A percentile compares a stretch with the other conserved stretches of the same genome.
These are phyloP conservation scores for Curvularia lunata DNA, from an alignment of 2,329 filamentous ascomycete species.

Conservation along the genomic window DNA sequence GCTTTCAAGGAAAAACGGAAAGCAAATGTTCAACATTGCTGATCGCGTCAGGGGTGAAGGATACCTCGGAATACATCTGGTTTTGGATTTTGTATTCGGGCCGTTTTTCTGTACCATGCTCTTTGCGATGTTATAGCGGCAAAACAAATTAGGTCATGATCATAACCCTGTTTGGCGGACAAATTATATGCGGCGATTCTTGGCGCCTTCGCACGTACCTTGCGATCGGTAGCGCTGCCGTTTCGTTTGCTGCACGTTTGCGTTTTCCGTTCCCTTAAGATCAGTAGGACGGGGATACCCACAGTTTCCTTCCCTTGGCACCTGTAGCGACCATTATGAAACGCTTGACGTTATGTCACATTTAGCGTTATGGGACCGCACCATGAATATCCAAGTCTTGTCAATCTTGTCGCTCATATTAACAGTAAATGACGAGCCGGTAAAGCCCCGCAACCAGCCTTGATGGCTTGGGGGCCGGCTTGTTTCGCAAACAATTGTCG, in stretches of 20 bases:
- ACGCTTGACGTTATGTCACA: no score
- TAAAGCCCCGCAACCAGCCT: no score
- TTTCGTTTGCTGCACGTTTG: background rate
- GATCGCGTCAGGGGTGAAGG: background rate
- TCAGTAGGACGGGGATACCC: background rate
- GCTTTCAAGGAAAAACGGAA: conserved; percentile 53
- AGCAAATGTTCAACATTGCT: conserved; percentile 32
- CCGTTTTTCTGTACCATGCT: background rate
- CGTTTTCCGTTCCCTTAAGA: background rate
- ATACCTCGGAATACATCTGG: background rate
- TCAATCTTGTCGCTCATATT: no score
- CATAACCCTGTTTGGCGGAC: background rate
- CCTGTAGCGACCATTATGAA: no score
- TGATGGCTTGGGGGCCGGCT: no score
- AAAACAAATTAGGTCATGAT: background rate
- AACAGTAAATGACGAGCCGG: no score
- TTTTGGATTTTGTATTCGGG: background rate
- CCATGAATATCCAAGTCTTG: no score
- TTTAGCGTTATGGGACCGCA: no score
- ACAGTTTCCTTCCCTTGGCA: background rate
- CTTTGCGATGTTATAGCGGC: background rate
- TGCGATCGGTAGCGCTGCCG: background rate
- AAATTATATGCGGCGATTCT: background rate
- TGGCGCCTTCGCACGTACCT: background rate
- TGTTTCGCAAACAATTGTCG: no score